Evolutionary conservation across 169 alveolate genomes (phyloP), one percentile per base, ranked within the genome.

Genomic region (Cryptosporidium felis): DNA sequence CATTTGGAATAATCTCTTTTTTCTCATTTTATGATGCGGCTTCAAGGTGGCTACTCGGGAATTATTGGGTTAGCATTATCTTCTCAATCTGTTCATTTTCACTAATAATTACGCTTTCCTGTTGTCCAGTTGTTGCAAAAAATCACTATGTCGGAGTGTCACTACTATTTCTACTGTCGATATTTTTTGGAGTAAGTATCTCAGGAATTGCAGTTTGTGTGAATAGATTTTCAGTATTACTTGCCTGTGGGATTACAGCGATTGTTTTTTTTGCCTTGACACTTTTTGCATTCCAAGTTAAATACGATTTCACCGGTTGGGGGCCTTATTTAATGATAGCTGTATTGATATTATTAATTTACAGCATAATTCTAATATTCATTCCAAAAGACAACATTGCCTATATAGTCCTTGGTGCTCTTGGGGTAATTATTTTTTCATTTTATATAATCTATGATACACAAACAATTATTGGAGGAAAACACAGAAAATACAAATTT

Each of bases 391-490:
- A 46, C 53, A 58, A 60, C 18, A 80, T 80, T 89, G 80, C 80
- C 0, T 79, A 81, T 59, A 80, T 89, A 46, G 82, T 89, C n/a
- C 60, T 80, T 41, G 88, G 92, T 41, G 90, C 90, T 16, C 23
- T 93, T 10, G 94, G 94, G 16, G 95, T 95, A 9, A 60, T 92
- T 80, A 28, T 94, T n/a, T 91, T 94, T 65, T 92, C 96, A 47
- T 56, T 95, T 60, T 94, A 94, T 60, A 82, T 96, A 45, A 92
- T 96, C 63, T 93, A 93, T 67, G 97, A 94, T 65, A 91, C 95
- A 4, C 99, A 96, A 91, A 66, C 92, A 80, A 94, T 94, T 80
- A 82, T 95, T 51, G 98, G 97, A 14, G 97, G 97, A 21, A 95
- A 93, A 62, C 95, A 90, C 81, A 92, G 92, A 60, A 92, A 90